phyloP scores from a whole-genome alignment of 805 yeast genomes.

The Ogataea corticis region DNA sequence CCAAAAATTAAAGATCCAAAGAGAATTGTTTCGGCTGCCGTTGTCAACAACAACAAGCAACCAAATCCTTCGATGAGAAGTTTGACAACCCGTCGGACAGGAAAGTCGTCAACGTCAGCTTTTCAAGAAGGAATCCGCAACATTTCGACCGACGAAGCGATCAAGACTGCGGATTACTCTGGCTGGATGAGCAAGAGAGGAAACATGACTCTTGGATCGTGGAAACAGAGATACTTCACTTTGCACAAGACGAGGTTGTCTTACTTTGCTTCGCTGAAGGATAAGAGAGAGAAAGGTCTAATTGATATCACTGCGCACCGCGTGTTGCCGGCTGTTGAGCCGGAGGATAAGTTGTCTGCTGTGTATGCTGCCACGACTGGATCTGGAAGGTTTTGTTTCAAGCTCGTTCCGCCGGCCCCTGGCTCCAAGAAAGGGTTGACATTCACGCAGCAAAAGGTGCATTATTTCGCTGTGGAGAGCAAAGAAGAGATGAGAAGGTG shows the following conservation, averaged over 20 bases:
- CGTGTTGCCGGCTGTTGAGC: slow-evolving; percentile 76
- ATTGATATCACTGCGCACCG: slow-evolving; percentile 95
- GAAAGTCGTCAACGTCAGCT: slow-evolving; percentile 70
- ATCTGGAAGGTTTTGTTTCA: slow-evolving; percentile 90
- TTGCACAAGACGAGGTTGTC: slow-evolving; percentile 92
- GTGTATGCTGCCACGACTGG: slow-evolving; percentile 92
- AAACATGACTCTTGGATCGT: slow-evolving; percentile 77
- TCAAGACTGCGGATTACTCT: slow-evolving; percentile 68
- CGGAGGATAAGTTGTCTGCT: slow-evolving; percentile 77
- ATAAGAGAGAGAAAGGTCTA: slow-evolving; percentile 83
- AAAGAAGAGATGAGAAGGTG: slow-evolving; percentile 90
- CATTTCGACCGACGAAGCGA: slow-evolving; percentile 75
- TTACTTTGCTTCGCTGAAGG: slow-evolving; percentile 77
- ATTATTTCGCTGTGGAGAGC: slow-evolving; percentile 92
- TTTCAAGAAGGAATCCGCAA: slow-evolving; percentile 84
- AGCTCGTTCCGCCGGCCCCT: slow-evolving; percentile 94
- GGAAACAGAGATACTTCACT: slow-evolving; percentile 87
- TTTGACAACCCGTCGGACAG: slow-evolving; percentile 40
- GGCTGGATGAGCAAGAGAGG: slow-evolving; percentile 98
- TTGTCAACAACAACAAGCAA: slow-evolving; percentile 35
- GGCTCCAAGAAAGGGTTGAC: slow-evolving; percentile 94
- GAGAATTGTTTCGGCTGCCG: slow-evolving; percentile 42
- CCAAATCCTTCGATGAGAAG: slow-evolving; percentile 40
- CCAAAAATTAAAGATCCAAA: slow-evolving; percentile 31
- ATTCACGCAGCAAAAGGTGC: slow-evolving; percentile 94